Base-by-base conservation (phyloP, 306 rosid species). In the Dryas alaskensis region DNA sequence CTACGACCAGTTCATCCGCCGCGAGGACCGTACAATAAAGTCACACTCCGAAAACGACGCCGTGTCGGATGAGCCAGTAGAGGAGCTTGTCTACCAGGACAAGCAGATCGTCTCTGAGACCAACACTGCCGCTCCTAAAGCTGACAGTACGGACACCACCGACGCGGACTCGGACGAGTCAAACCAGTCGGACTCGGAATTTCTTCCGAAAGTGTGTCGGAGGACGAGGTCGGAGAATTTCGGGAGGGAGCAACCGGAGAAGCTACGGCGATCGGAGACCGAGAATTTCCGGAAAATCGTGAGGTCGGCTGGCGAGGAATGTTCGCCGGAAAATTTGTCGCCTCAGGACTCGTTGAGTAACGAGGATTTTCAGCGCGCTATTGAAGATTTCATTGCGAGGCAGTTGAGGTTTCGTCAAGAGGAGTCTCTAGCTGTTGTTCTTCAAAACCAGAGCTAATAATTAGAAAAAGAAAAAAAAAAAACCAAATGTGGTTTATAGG, bases 361-460 rank as follows among this genome's bases (percentile, higher is more conserved):
- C 60, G 98, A 90, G 77, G 98, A 93, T 82, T 93, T 90, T 75
- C 88, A 82, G 80, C 87, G 86, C 45, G 75, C 84, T 11, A 82
- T 93, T 25, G 98, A 93, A 51, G 96, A 77, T 13, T 93, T 93
- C 82, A 93, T 90, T 3, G 96, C 89, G 16, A 89, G 73, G 57
- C 92, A 90, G 86, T 78, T 73, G 89, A 90, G 76, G 87, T 81
- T 87, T 60, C 92, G 89, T 10, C 77, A 84, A 31, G 81, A 87
- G 60, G 97, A 93, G 59, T 82, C 84, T 14, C 6, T 75, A 10
- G 76, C 83, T 39, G 75, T 86, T 68, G 92, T 92, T 62, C 73
- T 84, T 71, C 83, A 71, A 19, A 74, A 80, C 47, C 73, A 46
- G 72, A 60, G 79, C 58, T 10, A 13, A 71, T 39, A 40, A 61